Evolutionary conservation across 2,329 filamentous ascomycete genomes (phyloP).

Genomic region (Fusarium illudens): DNA sequence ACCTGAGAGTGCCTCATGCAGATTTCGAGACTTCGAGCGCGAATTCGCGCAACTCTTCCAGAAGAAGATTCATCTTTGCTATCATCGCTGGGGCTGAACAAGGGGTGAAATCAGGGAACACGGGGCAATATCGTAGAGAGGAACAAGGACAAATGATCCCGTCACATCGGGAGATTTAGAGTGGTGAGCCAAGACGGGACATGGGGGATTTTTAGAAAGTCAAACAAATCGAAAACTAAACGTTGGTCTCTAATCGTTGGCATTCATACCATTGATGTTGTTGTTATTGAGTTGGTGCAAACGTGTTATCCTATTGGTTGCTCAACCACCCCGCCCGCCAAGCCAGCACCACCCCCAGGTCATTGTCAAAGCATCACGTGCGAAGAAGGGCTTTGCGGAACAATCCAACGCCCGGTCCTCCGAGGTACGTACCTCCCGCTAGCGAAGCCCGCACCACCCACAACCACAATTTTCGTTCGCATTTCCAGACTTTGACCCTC

Average conservation of each 20-base stretch:
- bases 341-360: not conserved
- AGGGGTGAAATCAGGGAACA: not conserved
- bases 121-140: not conserved
- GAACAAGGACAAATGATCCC: not conserved
- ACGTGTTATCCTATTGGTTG: constrained; percentile 23
- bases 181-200: not conserved
- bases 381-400: constrained; percentile 37
- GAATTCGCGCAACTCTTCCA: not conserved
- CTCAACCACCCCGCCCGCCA: not conserved
- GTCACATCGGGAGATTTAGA: not conserved
- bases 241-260: not conserved
- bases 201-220: not conserved
- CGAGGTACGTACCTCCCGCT: constrained; percentile 49
- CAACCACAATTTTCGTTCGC: constrained; percentile 52
- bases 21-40: constrained; percentile 6
- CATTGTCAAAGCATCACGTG: constrained; percentile 30
- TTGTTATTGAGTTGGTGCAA: not conserved
- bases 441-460: constrained; percentile 48
- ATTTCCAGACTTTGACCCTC: constrained; percentile 46
- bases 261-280: not conserved
- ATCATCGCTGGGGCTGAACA: not conserved
- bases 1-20: constrained; percentile 7
- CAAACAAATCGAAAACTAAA: not conserved
- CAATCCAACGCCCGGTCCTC: constrained; percentile 39
- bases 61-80: constrained; percentile 19